Evolutionary conservation across 2,329 filamentous ascomycete genomes (phyloP), one percentile per base, ranked within the genome.

Genomic region (Xylaria sp.): DNA sequence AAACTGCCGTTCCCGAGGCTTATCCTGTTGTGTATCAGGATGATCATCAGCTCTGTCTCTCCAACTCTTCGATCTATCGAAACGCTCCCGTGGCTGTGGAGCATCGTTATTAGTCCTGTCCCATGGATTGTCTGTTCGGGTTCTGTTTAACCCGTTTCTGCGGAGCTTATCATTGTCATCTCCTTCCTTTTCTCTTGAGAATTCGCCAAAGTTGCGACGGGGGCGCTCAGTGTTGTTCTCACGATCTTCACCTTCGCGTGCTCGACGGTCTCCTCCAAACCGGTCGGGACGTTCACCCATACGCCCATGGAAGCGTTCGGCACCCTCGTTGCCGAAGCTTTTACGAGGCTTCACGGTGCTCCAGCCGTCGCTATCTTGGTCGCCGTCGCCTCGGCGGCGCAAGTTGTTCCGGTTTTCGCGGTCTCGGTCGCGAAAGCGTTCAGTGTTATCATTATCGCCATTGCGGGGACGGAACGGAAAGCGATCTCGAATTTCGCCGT

Each of bases 81-180:
- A 87, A 54, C 86, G 86, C 73, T 88, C 86, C 48, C 85, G 84
- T 75, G 80, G 73, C 3, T 75, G 68, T 42, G 75, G 57, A 7
- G 73, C 73, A 26, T 81, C 78, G 42, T 79, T 82, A 48, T 84
- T 86, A 59, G 89, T 89, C 77, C 89, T 90, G 77, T 89, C 90
- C 94, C 92, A 97, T n/a, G 89, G 88, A 67, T 90, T 85, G 69
- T 90, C 93, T 59, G 89, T 84, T 79, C 90, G 90, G 71, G 85
- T 89, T 75, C 92, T 88, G 66, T 84, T 85, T 54, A 86, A 82
- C 31, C 89, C 89, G 76, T 92, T 92, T 73, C 90, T 89, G 68
- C 89, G 87, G 63, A 84, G 81, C 38, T 82, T 84, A 33, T 88
- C 87, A 66, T 77, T 76, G 13, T 86, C 86, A 46, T 88, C 90